phyloP scores from a whole-genome alignment of 1,284 basidiomycete species.

The Heterobasidion parviporum region DNA sequence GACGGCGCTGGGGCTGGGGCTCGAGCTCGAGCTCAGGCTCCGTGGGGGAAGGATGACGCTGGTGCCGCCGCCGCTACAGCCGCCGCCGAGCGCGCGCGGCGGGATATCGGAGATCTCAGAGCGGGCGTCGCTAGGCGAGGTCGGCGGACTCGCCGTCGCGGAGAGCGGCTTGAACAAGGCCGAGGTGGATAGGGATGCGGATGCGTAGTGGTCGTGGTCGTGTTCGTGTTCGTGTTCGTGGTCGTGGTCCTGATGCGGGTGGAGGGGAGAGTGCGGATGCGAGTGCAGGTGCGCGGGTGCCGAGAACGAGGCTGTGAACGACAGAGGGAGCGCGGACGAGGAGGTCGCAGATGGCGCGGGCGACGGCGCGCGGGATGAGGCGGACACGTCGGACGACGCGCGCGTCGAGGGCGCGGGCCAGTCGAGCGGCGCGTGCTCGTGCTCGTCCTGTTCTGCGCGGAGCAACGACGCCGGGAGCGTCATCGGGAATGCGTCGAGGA shows the following conservation, averaged over 20 bases:
- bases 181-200: background rate
- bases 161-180: background rate
- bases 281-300: background rate
- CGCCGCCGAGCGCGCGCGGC: background rate
- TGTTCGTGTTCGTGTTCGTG: background rate
- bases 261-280: background rate
- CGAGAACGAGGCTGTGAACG: background rate
- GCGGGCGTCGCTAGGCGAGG: background rate
- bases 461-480: conserved; percentile 36
- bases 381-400: conserved; percentile 7
- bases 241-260: background rate
- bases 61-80: background rate
- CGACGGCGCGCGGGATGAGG: conserved; percentile 18
- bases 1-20: background rate
- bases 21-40: background rate
- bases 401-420: conserved; percentile 6
- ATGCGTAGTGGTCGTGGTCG: background rate
- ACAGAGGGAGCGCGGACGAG: background rate
- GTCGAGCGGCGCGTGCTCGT: background rate
- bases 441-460: conserved; percentile 8
- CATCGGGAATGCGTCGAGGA: conserved; percentile 52
- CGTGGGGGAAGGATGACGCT: background rate
- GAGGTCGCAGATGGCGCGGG: conserved; percentile 8
- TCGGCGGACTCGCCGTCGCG: background rate
- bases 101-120: background rate